Base-by-base conservation (phyloP, 768 basidiomycete species). In the Tephrocybe sp. region DNA sequence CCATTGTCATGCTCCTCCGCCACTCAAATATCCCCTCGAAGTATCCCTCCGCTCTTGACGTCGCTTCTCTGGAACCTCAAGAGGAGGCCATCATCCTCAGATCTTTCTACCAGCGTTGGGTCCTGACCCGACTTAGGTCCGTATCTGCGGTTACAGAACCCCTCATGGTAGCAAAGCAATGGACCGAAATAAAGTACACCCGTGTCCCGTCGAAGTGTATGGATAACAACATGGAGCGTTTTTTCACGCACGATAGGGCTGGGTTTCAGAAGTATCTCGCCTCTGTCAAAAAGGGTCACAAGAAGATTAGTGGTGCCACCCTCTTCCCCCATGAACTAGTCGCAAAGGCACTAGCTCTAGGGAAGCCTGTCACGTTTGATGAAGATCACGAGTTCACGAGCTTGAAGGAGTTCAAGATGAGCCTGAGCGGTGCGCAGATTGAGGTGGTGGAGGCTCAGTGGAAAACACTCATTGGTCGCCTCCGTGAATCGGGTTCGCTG, bases 391-490 rank as follows among this genome's bases (percentile, higher is more conserved):
- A 69, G 48, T 50, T 39, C 37, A 58, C 62, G 9, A 61, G 53
- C 18, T 15, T 70, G 18, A 41, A 44, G n/a, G 64, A 70, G 38
- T 51, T 66, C 30, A 62, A 58, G 56, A 60, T 63, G 50, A 60
- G 63, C 20, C 49, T 73, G 3, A 69, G 63, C 1, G 69, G 68
- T 36, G 65, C 67, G 15, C 62, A 74, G 55, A 28, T 66, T 15
- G 69, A 75, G 24, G 79, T 86, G 21, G 60, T 80, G 5, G 79
- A 89, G 54, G 79, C 75, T 0, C 88, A 90, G 65, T 90, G 87
- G 88, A 74, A 75, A 49, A 69, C 82, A 0, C 70, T 89, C 38
- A 66, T 89, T 28, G 65, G 71, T 15, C 72, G 71, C 4, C 66
- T 88, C 4, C 72, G 73, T n/a, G 78, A 80, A 25, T 68, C 75